phyloP scores from a whole-genome alignment of 148 eudicot species.

The Bassia scoparia region DNA sequence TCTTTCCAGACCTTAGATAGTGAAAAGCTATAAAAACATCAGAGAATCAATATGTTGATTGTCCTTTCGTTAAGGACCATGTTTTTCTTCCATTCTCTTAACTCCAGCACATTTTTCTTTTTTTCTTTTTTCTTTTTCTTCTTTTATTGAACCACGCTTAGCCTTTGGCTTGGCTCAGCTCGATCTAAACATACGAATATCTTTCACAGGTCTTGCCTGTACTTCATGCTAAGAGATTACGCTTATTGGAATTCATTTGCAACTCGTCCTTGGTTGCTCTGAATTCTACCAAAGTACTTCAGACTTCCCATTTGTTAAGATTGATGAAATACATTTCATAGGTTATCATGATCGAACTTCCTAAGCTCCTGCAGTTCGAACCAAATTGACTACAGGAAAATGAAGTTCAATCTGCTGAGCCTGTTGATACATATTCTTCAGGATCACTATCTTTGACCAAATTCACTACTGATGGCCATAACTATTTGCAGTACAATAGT shows the following conservation, averaged over 20 bases:
- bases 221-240: slow-evolving; percentile 84
- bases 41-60: slow-evolving; percentile 42
- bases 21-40: slow-evolving; percentile 79
- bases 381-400: slow-evolving; percentile 60
- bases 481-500: slow-evolving; percentile 89
- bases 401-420: slow-evolving; percentile 88
- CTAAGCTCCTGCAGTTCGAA: slow-evolving; percentile 24
- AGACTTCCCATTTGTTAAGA: slow-evolving; percentile 74
- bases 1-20: slow-evolving; percentile 67
- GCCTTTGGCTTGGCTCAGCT: slow-evolving; percentile 83
- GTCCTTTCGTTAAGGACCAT: slow-evolving; percentile 38
- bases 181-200: slow-evolving; percentile 78
- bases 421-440: slow-evolving; percentile 75
- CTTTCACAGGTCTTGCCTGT: slow-evolving; percentile 88
- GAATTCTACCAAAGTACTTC: slow-evolving; percentile 80
- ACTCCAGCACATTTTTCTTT: slow-evolving; percentile 35
- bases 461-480: slow-evolving; percentile 93
- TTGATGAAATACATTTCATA: slow-evolving; percentile 23
- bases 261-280: slow-evolving; percentile 85
- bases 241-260: slow-evolving; percentile 62
- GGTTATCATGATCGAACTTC: slow-evolving; percentile 33
- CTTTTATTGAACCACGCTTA: slow-evolving; percentile 75
- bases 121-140: slow-evolving; percentile 46
- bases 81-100: slow-evolving; percentile 39
- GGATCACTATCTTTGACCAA: slow-evolving; percentile 82